phyloP scores from a whole-genome alignment of 805 yeast genomes.

The Saturnispora sekii region DNA sequence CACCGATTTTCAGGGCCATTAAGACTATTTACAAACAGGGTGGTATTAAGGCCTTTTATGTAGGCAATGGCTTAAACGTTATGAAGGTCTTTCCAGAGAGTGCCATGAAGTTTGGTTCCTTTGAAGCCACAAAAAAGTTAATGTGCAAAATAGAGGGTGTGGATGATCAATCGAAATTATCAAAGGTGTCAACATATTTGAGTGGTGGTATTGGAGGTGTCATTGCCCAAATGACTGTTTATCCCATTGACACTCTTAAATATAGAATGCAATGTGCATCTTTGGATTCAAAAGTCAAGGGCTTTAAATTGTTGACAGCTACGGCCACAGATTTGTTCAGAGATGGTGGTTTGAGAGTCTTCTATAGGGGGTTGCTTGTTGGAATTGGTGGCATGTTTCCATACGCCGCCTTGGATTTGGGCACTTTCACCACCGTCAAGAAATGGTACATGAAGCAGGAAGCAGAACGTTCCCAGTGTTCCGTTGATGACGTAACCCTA shows the following conservation, averaged over 20 bases:
- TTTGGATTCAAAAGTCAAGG: constrained; percentile 49
- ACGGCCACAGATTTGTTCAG: constrained; percentile 72
- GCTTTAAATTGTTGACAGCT: constrained; percentile 46
- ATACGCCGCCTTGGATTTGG: constrained; percentile 91
- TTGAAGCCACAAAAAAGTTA: constrained; percentile 74
- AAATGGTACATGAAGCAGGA: constrained; percentile 59
- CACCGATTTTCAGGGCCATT: constrained; percentile 76
- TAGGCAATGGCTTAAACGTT: constrained; percentile 92
- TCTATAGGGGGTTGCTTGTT: constrained; percentile 80
- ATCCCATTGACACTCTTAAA: constrained; percentile 92
- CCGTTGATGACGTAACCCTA: constrained; percentile 57
- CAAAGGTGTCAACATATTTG: constrained; percentile 69
- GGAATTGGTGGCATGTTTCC: constrained; percentile 98
- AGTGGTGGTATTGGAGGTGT: constrained; percentile 98
- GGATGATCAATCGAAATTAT: constrained; percentile 56
- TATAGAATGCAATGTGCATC: constrained; percentile 91
- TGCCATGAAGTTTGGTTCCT: constrained; percentile 94
- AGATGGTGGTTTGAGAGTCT: constrained; percentile 70
- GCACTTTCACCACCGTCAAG: constrained; percentile 83
- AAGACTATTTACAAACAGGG: constrained; percentile 77
- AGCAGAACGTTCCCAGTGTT: constrained; percentile 41
- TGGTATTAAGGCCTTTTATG: constrained; percentile 80
- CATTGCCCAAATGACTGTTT: constrained; percentile 81
- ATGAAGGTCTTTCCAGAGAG: constrained; percentile 93
- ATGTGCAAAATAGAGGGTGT: constrained; percentile 71